These are phyloP conservation scores for Oryza meridionalis DNA, from an alignment of 176 grass and related monocot species.

Conservation along the genomic window DNA sequence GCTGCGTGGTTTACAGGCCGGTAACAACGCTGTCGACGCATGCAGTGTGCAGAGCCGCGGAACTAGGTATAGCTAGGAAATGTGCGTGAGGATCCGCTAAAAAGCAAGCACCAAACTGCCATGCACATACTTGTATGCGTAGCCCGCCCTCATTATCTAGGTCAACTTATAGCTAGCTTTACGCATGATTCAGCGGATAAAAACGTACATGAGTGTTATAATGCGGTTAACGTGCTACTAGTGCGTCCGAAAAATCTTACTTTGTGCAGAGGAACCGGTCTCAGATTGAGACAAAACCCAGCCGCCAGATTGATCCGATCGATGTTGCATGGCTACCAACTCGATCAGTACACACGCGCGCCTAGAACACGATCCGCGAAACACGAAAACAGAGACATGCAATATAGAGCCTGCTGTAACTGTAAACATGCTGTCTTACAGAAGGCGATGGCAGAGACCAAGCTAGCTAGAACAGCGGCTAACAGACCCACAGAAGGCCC, in stretches of 20 bases:
- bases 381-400: not conserved
- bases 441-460: not conserved
- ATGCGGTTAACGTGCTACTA: not conserved
- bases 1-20: constrained; percentile 23
- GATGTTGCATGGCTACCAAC: not conserved
- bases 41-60: not conserved
- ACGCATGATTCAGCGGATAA: not conserved
- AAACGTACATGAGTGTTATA: not conserved
- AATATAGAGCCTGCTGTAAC: not conserved
- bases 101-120: not conserved
- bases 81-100: not conserved
- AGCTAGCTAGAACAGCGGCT: not conserved
- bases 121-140: not conserved
- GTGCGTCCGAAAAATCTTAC: not conserved
- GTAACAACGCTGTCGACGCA: not conserved
- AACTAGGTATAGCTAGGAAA: not conserved
- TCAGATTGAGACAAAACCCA: not conserved
- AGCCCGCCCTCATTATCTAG: constrained; percentile 4
- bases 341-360: not conserved
- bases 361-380: not conserved
- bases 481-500: not conserved
- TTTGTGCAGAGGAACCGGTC: not conserved
- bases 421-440: not conserved
- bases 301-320: not conserved
- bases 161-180: constrained; percentile 18